Evolutionary conservation across 2,329 filamentous ascomycete genomes (phyloP).

Genomic region (Sphaerulina vaccinii): DNA sequence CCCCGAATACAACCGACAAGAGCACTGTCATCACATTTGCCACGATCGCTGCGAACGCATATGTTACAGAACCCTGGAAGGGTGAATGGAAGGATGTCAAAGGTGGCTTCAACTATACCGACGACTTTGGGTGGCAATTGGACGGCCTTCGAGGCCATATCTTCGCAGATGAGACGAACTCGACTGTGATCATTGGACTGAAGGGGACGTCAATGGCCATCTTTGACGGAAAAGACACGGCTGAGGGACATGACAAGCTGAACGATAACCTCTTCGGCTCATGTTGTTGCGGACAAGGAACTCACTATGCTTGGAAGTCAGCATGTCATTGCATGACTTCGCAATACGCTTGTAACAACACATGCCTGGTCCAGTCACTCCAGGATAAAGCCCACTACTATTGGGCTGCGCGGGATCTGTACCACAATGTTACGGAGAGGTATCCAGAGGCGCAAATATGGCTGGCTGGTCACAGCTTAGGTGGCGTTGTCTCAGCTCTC

Average conservation of each 20-base stretch:
- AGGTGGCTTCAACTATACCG: slow-evolving; percentile 76
- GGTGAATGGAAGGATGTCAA: slow-evolving; percentile 82
- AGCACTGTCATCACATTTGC: slow-evolving; percentile 80
- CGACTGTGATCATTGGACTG: slow-evolving; percentile 83
- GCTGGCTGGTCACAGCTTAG: slow-evolving; percentile 89
- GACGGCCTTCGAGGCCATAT: slow-evolving; percentile 91
- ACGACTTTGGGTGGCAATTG: slow-evolving; percentile 86
- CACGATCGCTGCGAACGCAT: slow-evolving; percentile 85
- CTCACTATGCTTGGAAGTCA: slow-evolving; percentile 83
- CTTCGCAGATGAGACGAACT: slow-evolving; percentile 81
- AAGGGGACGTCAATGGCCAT: slow-evolving; percentile 72
- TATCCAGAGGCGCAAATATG: slow-evolving; percentile 85
- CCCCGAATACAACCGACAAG: slow-evolving; percentile 82
- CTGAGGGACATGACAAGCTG: slow-evolving; percentile 93
- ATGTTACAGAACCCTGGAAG: slow-evolving; percentile 69
- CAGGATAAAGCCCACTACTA: slow-evolving; percentile 88
- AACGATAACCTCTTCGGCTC: slow-evolving; percentile 98
- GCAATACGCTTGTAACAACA: slow-evolving; percentile 88
- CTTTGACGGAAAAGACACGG: slow-evolving; percentile 92
- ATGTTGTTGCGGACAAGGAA: slow-evolving; percentile 93
- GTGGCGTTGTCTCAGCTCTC: slow-evolving; percentile 83
- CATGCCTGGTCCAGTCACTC: slow-evolving; percentile 70
- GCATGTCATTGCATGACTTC: slow-evolving; percentile 89
- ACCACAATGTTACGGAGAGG: slow-evolving; percentile 84
- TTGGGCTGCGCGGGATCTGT: slow-evolving; percentile 80